Conservation (phyloP, 768 basidiomycete species). For the Agaricus sinodeliciosus region DNA sequence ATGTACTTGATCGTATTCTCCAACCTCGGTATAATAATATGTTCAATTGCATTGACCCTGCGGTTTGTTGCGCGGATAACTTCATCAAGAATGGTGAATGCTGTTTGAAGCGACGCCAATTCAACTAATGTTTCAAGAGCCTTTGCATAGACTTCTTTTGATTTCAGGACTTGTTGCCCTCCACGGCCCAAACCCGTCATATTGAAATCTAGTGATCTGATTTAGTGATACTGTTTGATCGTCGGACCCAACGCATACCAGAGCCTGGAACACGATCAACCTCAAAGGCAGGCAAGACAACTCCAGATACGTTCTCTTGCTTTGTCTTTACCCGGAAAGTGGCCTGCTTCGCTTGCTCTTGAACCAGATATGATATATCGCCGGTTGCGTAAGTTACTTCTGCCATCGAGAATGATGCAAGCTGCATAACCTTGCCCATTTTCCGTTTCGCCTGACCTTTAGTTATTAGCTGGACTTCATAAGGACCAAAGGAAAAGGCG, state of each 20-base stretch:
- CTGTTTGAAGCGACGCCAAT: conserved; percentile 93
- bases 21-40: conserved; percentile 89
- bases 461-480: conserved; percentile 15
- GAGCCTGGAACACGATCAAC: conserved; percentile 80
- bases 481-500: conserved; percentile 11
- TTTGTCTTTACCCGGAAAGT: conserved; percentile 90
- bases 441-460: conserved; percentile 85
- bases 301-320: conserved; percentile 98
- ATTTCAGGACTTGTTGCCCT: conserved; percentile 90
- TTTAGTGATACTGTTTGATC: background rate
- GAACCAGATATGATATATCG: conserved; percentile 96
- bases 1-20: conserved; percentile 99
- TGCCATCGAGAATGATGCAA: conserved; percentile 97
- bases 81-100: conserved; percentile 97
- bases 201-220: conserved; percentile 68
- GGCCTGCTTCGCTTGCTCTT: conserved; percentile 89
- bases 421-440: conserved; percentile 98
- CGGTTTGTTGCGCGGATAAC: conserved; percentile 99
- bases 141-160: conserved; percentile 97
- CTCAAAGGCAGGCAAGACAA: conserved; percentile 92
- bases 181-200: conserved; percentile 95
- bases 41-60: conserved; percentile 97
- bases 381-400: conserved; percentile 98
- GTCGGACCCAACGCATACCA: conserved; percentile 36
- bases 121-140: conserved; percentile 97